Evolutionary conservation across 1,284 basidiomycete species (phyloP).

Genomic region (Boletus semigastroideus): DNA sequence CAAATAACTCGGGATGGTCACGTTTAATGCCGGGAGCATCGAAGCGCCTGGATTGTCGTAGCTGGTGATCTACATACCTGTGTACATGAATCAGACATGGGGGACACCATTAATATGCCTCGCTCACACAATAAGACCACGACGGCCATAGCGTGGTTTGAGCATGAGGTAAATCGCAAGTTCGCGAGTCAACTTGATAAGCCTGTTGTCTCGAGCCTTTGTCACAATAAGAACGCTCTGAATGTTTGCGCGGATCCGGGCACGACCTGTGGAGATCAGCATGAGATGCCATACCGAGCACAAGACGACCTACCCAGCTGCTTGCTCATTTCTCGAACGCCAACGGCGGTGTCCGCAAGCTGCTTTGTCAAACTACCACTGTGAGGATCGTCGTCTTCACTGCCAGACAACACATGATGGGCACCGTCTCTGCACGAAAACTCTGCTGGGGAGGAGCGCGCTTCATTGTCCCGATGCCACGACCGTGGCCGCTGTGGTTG

Average conservation of each 20-base stretch:
- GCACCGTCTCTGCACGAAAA: conserved; percentile 19
- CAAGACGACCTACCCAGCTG: conserved; percentile 76
- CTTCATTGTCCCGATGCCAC: conserved; percentile 10
- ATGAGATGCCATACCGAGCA: neutral
- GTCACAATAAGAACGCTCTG: conserved; percentile 96
- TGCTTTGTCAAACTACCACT: conserved; percentile 83
- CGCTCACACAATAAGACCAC: conserved; percentile 77
- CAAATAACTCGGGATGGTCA: conserved; percentile 88
- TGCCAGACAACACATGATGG: conserved; percentile 29
- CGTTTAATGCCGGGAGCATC: conserved; percentile 87
- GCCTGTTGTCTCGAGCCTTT: conserved; percentile 95
- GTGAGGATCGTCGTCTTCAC: conserved; percentile 66
- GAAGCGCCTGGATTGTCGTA: conserved; percentile 90
- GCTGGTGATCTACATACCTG: conserved; percentile 94
- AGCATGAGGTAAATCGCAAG: conserved; percentile 94
- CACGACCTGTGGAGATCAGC: conserved; percentile 64
- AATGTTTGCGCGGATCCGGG: conserved; percentile 88
- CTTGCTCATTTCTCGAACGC: conserved; percentile 98
- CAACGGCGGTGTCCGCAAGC: conserved; percentile 95
- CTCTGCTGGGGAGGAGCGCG: conserved; percentile 13
- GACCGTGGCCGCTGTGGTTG: conserved; percentile 25
- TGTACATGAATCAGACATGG: conserved; percentile 11
- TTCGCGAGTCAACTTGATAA: conserved; percentile 93
- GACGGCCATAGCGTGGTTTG: conserved; percentile 61
- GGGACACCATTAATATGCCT: conserved; percentile 19